Evolutionary conservation across 2,329 filamentous ascomycete genomes (phyloP).

Genomic region (Pseudocercospora pini-densiflorae): DNA sequence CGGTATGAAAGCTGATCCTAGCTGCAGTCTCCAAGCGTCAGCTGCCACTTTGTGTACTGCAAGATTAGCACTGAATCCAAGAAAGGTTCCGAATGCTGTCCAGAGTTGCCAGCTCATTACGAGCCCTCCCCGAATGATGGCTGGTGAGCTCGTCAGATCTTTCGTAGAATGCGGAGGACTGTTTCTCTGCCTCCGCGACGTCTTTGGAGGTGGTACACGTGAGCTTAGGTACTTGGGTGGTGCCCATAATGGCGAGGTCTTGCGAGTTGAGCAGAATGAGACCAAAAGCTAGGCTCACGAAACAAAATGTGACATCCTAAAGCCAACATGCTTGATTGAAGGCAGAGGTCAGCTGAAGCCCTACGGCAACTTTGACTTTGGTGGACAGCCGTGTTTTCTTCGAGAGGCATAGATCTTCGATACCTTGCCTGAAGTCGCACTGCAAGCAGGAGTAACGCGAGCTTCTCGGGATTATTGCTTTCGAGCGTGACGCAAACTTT

Average conservation of each 20-base stretch:
- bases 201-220: too few relatives aligned
- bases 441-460: neutral
- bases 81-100: constrained; percentile 65
- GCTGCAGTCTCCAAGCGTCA: constrained; percentile 64
- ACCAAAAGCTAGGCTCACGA: neutral
- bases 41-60: constrained; percentile 45
- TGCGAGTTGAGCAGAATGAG: too few relatives aligned
- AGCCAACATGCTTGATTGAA: neutral
- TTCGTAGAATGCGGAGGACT: too few relatives aligned
- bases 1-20: constrained; percentile 68
- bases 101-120: constrained; percentile 46
- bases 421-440: neutral
- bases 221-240: too few relatives aligned
- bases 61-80: constrained; percentile 66
- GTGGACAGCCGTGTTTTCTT: neutral
- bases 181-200: too few relatives aligned
- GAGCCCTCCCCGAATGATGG: constrained; percentile 50
- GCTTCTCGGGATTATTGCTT: neutral
- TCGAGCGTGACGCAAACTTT: too few relatives aligned
- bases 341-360: neutral
- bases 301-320: neutral
- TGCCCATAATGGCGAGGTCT: too few relatives aligned
- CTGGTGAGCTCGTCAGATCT: constrained; percentile 41
- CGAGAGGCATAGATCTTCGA: neutral
- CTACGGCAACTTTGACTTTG: neutral